These are phyloP conservation scores for Cyathus striatus DNA, from an alignment of 768 basidiomycete species.

Conservation along the genomic window DNA sequence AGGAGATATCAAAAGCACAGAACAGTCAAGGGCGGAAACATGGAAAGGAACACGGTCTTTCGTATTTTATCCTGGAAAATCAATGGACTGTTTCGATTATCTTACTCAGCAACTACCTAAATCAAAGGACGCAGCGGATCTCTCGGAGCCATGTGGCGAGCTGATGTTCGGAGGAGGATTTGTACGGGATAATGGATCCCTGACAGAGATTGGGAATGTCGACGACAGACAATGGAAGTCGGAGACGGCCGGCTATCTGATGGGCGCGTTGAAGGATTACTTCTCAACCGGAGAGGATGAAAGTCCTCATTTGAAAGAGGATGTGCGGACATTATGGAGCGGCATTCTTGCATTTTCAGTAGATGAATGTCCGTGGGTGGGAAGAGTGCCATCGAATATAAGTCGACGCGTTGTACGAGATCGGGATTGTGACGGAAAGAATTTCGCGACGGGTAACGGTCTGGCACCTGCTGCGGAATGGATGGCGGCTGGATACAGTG, in stretches of 20 bases:
- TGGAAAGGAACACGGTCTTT: slow-evolving; percentile 49
- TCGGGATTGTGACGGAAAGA: too few relatives aligned
- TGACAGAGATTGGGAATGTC: slow-evolving; percentile 30
- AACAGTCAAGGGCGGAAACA: neutral
- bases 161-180: slow-evolving; percentile 70
- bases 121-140: slow-evolving; percentile 3
- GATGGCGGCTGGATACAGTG: slow-evolving; percentile 66
- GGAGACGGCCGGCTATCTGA: slow-evolving; percentile 22
- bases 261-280: slow-evolving; percentile 41
- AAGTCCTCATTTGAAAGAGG: slow-evolving; percentile 32
- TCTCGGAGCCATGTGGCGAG: slow-evolving; percentile 30
- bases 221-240: slow-evolving; percentile 29
- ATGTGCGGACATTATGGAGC: slow-evolving; percentile 54
- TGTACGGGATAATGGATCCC: slow-evolving; percentile 21
- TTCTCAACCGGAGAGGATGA: slow-evolving; percentile 31
- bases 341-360: slow-evolving; percentile 60
- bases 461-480: slow-evolving; percentile 55
- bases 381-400: slow-evolving; percentile 46
- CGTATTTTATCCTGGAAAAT: slow-evolving; percentile 45
- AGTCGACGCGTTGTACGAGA: too few relatives aligned
- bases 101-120: slow-evolving; percentile 50
- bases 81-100: slow-evolving; percentile 52
- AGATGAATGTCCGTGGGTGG: slow-evolving; percentile 68
- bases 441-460: slow-evolving; percentile 5
- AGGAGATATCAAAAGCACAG: slow-evolving; percentile 8